Evolutionary conservation across 2,329 filamentous ascomycete genomes (phyloP).

Genomic region (Hymenoscyphus occultus): DNA sequence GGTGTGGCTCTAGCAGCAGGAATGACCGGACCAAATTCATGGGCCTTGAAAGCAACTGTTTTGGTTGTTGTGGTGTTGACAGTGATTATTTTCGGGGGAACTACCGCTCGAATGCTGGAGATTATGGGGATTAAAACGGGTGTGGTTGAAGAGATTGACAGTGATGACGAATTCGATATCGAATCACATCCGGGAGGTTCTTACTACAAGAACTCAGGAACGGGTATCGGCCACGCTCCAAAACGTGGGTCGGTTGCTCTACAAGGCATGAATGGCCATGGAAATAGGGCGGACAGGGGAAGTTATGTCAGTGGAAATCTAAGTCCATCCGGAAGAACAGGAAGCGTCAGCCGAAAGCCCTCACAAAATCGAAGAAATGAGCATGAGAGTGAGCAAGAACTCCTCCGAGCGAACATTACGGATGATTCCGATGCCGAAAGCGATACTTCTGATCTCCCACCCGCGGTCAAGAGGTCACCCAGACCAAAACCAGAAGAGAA

Average conservation of each 20-base stretch:
- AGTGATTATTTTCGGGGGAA: slow-evolving; percentile 98
- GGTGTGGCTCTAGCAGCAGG: slow-evolving; percentile 92
- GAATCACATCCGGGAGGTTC: slow-evolving; percentile 42
- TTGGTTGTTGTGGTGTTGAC: slow-evolving; percentile 95
- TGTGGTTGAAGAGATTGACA: slow-evolving; percentile 94
- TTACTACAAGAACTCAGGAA: slow-evolving; percentile 74
- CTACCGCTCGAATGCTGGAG: slow-evolving; percentile 95
- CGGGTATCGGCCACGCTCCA: slow-evolving; percentile 74
- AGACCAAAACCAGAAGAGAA: slow-evolving; percentile 15
- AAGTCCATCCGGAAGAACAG: slow-evolving; percentile 36
- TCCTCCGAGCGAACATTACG: slow-evolving; percentile 51
- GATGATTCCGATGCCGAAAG: slow-evolving; percentile 60
- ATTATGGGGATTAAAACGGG: slow-evolving; percentile 95
- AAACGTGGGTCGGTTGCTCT: slow-evolving; percentile 50
- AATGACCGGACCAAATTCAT: slow-evolving; percentile 75
- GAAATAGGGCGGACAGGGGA: slow-evolving; percentile 34
- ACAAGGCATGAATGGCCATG: slow-evolving; percentile 51
- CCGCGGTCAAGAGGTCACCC: slow-evolving; percentile 46
- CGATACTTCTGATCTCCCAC: slow-evolving; percentile 64
- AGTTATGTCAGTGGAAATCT: slow-evolving; percentile 40
- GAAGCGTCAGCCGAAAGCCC: slow-evolving; percentile 53
- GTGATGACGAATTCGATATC: slow-evolving; percentile 98
- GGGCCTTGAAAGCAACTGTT: slow-evolving; percentile 88
- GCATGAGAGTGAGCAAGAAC: slow-evolving; percentile 54
- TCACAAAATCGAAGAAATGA: slow-evolving; percentile 39